Evolutionary conservation across 2,329 filamentous ascomycete genomes (phyloP), one percentile per base, ranked within the genome.

Genomic region (Dothiorella sarmentorum): DNA sequence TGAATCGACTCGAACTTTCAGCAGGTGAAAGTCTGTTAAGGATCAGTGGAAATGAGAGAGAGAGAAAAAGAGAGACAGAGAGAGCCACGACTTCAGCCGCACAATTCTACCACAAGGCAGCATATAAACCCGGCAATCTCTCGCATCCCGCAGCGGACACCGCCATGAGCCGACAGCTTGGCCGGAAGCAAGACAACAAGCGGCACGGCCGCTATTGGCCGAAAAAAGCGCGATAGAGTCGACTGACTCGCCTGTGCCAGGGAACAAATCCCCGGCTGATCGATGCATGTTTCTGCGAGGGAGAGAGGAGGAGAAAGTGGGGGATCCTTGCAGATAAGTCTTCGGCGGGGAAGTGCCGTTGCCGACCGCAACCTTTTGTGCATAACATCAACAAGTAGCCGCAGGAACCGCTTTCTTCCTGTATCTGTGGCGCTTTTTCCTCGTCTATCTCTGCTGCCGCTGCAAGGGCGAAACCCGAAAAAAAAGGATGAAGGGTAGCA

Each of bases 291-390:
- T n/a, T n/a, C n/a, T 31, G 29, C 29, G 29, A 24, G 29, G 31
- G 47, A n/a, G 22, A 43, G 11, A 10, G 9, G 40, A 11, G 40
- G 13, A 24, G 29, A 37, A n/a, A 29, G 43, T 27, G 43, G 43
- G 43, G 43, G 26, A 26, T 3, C 17, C 31, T 1, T 51, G 47
- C 29, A 37, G 47, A 51, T 51, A 51, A 51, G 47, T 20, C 47
- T 17, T 51, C 47, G 47, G 47, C 47, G 47, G 47, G 31, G 31
- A 51, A 51, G 29, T 26, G 29, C 47, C 47, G 47, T 37, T 51
- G 47, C 47, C 47, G 47, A 51, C 47, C 47, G 47, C 47, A 27
- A 37, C 47, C 47, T 51, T 3, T 26, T 31, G 47, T 31, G n/a
- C n/a, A n/a, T 33, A 51, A 29, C 45, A 51, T 20, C 31, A 24